Percentiles rank a stretch among this genome's conserved stretches.
These are phyloP conservation scores for Chiua sp. DNA, from an alignment of 1,284 basidiomycete genomes.

Conservation along the genomic window DNA sequence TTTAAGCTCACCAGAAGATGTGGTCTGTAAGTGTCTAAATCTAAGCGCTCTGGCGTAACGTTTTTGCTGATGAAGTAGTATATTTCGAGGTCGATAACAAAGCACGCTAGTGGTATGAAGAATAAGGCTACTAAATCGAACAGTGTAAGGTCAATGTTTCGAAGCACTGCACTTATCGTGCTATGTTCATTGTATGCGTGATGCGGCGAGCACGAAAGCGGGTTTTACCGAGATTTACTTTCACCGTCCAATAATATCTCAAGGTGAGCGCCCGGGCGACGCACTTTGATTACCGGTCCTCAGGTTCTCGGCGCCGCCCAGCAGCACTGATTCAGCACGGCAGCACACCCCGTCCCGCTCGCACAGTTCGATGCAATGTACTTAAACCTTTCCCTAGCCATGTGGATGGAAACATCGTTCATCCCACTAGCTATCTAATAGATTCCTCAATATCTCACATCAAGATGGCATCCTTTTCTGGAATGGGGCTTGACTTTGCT, in stretches of 20 bases:
- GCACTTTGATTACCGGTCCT: not conserved
- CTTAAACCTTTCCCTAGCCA: conserved; percentile 6
- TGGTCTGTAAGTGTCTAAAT: too few species aligned
- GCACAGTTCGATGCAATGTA: not conserved
- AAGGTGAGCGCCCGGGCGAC: not conserved
- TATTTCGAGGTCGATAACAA: too few species aligned
- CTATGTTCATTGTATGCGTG: not conserved
- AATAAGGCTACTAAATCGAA: not conserved
- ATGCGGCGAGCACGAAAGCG: not conserved
- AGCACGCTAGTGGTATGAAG: not conserved
- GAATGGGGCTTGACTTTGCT: conserved; percentile 16
- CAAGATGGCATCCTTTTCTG: conserved; percentile 6
- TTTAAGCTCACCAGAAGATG: too few species aligned
- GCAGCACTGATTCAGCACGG: not conserved
- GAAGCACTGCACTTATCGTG: not conserved
- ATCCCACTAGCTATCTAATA: not conserved
- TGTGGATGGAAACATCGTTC: not conserved
- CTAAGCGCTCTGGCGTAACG: too few species aligned
- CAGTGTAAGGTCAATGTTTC: not conserved
- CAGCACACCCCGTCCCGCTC: not conserved
- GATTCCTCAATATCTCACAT: not conserved
- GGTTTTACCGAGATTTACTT: not conserved
- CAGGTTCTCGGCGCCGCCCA: not conserved
- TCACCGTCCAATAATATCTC: not conserved
- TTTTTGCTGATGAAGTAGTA: too few species aligned